Base-by-base conservation (phyloP, 331 rosid species). In the Malus hybrid region DNA sequence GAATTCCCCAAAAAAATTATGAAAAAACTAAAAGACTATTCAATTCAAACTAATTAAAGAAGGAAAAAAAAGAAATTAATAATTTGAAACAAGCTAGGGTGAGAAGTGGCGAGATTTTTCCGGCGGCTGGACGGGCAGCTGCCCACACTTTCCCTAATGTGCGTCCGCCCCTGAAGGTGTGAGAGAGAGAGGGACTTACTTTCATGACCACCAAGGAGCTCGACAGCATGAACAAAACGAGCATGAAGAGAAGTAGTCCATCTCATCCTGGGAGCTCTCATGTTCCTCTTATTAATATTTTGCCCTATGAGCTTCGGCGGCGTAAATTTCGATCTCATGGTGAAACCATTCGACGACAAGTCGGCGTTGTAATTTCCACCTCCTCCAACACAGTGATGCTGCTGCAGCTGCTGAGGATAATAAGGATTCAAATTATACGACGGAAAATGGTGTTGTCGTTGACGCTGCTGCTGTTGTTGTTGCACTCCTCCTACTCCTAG, bases 121-220 rank as follows among this genome's bases (percentile, higher is more conserved):
- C 44, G 3, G 44, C 44, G 44, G 44, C 44, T 36, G 44, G 44
- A 36, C 44, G 44, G 20, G 56, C 56, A 6, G 56, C 56, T 6
- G n/a, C 56, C 56, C 0, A 50, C 20, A 18, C n/a, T 15, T 2
- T 6, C 56, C 56, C 56, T 50, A 50, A 50, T 18, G 56, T 50
- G 56, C 56, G 20, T 50, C 56, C n/a, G 9, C 56, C 56, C 20
- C 4, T 50, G 12, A 71, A 9, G 46, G 32, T 8, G 14, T 28
- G 1, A 9, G 16, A 10, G 16, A 66, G 10, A 69, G 32, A 29
- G 71, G 44, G 69, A 20, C 67, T 54, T 68, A 93, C 98, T 91
- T 90, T 91, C 97, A 87, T 93, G 98, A 84, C 98, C 98, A 2
- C 98, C 98, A 77, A 93, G 97, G 24, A 91, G 94, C 64, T 91